A percentile compares a stretch with the other conserved stretches of the same genome.
Conservation (phyloP, 305 asterid genomes). For the Fraxinus angustifolia region DNA sequence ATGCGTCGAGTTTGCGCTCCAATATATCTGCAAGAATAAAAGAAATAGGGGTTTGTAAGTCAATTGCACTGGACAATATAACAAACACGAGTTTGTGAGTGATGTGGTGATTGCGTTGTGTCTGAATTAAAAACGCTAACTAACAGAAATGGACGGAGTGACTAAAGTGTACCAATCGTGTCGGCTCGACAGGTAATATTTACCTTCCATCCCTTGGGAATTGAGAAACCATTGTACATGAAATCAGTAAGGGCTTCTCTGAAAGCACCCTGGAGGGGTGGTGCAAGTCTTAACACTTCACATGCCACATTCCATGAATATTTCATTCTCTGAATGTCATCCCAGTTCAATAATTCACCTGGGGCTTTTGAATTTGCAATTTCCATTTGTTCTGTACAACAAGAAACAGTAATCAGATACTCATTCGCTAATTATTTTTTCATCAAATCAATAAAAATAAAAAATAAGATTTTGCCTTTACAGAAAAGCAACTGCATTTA, state of each 20-base stretch:
- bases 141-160: neutral
- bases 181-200: neutral
- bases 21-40: slow-evolving; percentile 33
- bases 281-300: slow-evolving; percentile 50
- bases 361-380: slow-evolving; percentile 43
- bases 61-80: neutral
- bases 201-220: slow-evolving; percentile 64
- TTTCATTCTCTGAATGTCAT: slow-evolving; percentile 59
- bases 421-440: neutral
- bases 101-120: neutral
- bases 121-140: too few relatives aligned
- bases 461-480: neutral
- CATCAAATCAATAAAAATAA: neutral
- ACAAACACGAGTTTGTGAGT: neutral
- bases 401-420: neutral
- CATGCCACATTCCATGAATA: slow-evolving; percentile 57
- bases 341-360: slow-evolving; percentile 54
- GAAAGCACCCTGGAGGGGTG: slow-evolving; percentile 57
- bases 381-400: slow-evolving; percentile 46
- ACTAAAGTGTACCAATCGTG: neutral
- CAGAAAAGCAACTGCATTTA: neutral
- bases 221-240: slow-evolving; percentile 43
- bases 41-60: neutral
- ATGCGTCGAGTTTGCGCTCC: slow-evolving; percentile 48
- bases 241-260: slow-evolving; percentile 52